phyloP scores from a whole-genome alignment of 2,329 filamentous ascomycete genomes.

The Aspergillus ibericus region DNA sequence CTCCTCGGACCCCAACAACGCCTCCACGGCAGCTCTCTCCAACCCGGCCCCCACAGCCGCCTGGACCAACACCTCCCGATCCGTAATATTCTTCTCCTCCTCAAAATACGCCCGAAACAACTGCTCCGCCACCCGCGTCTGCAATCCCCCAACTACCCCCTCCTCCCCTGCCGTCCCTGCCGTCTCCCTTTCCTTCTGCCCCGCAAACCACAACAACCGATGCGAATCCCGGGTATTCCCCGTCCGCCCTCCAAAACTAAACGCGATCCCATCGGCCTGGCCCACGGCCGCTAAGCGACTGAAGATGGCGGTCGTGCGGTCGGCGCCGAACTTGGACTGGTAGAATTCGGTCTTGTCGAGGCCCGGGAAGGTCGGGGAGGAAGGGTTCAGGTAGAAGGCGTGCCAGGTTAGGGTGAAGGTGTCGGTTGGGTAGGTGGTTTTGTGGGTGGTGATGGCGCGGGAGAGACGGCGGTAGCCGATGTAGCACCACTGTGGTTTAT shows the following conservation, averaged over 20 bases:
- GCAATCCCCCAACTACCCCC: constrained; percentile 45
- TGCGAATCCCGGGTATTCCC: constrained; percentile 81
- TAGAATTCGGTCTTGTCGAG: constrained; percentile 60
- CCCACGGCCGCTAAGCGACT: constrained; percentile 60
- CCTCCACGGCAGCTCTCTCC: constrained; percentile 52
- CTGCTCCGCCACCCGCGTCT: constrained; percentile 62
- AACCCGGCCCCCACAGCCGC: constrained; percentile 58
- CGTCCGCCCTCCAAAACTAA: constrained; percentile 68
- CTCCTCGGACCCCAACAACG: constrained; percentile 55
- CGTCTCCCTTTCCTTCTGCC: constrained; percentile 44
- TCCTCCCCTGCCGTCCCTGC: constrained; percentile 25
- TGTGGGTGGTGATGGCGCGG: constrained; percentile 67
- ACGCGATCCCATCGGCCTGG: constrained; percentile 67
- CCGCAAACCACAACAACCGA: constrained; percentile 70
- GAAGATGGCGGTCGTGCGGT: constrained; percentile 59
- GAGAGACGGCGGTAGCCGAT: constrained; percentile 75
- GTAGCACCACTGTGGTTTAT: constrained; percentile 64
- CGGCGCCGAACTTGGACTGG: constrained; percentile 62
- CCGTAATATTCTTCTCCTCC: constrained; percentile 63
- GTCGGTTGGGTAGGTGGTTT: constrained; percentile 63
- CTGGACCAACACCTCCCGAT: constrained; percentile 51
- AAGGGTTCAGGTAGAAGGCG: constrained; percentile 78
- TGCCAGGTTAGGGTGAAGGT: constrained; percentile 73
- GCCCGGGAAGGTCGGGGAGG: constrained; percentile 52
- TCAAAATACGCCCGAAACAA: constrained; percentile 69